Evolutionary conservation across 805 yeast genomes (phyloP), one percentile per base, ranked within the genome.

Genomic region (Kluyveromyces siamensis): DNA sequence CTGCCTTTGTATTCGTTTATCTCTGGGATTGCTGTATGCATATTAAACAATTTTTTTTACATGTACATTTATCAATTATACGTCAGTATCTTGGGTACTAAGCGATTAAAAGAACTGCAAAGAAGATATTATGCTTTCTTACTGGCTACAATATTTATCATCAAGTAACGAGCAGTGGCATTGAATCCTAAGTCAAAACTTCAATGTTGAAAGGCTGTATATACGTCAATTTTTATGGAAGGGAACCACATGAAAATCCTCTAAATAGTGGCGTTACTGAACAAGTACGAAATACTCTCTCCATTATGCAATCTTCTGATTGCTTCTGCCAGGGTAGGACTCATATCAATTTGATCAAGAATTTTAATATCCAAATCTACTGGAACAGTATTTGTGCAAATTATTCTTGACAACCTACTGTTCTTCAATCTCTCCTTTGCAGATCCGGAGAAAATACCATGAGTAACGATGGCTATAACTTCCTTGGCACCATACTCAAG

Each of bases 271-370:
- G 80, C 84, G 55, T 90, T 81, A 46, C 80, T 80, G 68, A 90
- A 87, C 58, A 90, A 72, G 65, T 88, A 90, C 2, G 95, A 86
- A 35, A 90, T 85, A 62, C 95, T 84, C 71, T 91, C 99, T 60
- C 99, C 99, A 62, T 93, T 91, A 67, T 91, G 99, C 57, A 91
- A 73, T 61, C 99, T 80, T 66, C 98, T 80, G 50, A 91, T 84
- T 33, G 96, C 91, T 68, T 93, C 99, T 8, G 97, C 98, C 50
- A 91, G 69, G 8, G 87, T 84, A 17, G 93, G 85, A 57, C 88
- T 77, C 50, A 93, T 82, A 66, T 91, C 98, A 50, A 91, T 80
- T 45, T 82, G 81, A 48, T 84, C 89, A 54, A 93, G 72, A 17
- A 59, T 57, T 35, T 72, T 72, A 56, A 78, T 70, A 58, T 80